A percentile compares a stretch with the other conserved stretches of the same genome.
phyloP scores from a whole-genome alignment of 768 basidiomycete species.

The Dentipellis fragilis region DNA sequence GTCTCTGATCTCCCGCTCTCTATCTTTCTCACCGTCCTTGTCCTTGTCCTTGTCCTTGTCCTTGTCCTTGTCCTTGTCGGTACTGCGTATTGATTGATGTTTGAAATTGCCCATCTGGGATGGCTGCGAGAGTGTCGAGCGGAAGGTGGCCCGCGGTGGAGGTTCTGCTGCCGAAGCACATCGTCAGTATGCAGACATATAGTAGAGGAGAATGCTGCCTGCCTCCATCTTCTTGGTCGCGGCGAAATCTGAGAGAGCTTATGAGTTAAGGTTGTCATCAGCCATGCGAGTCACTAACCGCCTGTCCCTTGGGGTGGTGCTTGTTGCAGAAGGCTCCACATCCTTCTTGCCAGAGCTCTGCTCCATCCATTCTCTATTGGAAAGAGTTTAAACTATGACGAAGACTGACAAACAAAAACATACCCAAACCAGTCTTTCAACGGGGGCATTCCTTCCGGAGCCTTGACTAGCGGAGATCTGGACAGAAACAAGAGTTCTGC shows the following conservation, averaged over 20 bases:
- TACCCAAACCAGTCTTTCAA: slow-evolving; percentile 88
- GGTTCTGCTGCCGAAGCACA: slow-evolving; percentile 28
- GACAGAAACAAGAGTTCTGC: slow-evolving; percentile 56
- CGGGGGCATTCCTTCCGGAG: slow-evolving; percentile 68
- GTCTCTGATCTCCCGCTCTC: slow-evolving; percentile 42
- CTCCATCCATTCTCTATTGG: slow-evolving; percentile 44
- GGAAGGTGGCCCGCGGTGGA: slow-evolving; percentile 55
- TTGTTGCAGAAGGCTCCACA: slow-evolving; percentile 39
- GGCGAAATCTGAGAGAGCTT: slow-evolving; percentile 47
- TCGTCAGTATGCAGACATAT: neutral
- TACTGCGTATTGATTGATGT: slow-evolving; percentile 69
- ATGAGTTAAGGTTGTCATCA: slow-evolving; percentile 9
- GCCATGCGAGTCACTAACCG: slow-evolving; percentile 32
- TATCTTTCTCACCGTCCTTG: neutral
- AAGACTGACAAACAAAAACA: slow-evolving; percentile 14
- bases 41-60: slow-evolving; percentile 38
- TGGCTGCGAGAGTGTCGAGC: slow-evolving; percentile 65
- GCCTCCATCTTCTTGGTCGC: slow-evolving; percentile 72
- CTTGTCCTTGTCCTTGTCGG: slow-evolving; percentile 38
- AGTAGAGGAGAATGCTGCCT: slow-evolving; percentile 11
- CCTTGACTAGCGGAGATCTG: slow-evolving; percentile 65
- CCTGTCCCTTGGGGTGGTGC: slow-evolving; percentile 52
- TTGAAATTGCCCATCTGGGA: slow-evolving; percentile 93
- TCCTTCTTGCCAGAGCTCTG: slow-evolving; percentile 61
- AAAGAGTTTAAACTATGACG: slow-evolving; percentile 11